Conservation (phyloP, 495 filamentous ascomycete species). For the Bombardia bombarda region DNA sequence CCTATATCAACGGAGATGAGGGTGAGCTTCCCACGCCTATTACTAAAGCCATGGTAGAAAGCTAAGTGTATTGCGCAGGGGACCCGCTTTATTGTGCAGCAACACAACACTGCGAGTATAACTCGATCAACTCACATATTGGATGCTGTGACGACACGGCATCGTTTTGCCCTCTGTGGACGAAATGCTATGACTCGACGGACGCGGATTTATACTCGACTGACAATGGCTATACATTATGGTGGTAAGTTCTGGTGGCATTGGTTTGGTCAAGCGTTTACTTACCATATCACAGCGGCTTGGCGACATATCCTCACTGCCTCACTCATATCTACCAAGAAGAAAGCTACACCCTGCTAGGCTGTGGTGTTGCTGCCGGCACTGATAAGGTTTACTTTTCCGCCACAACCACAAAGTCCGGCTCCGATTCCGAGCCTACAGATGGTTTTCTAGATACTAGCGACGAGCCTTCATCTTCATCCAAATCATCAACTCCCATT, state of each 20-base stretch:
- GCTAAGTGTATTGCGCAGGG: neutral
- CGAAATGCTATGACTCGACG: conserved; percentile 15
- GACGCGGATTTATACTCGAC: conserved; percentile 8
- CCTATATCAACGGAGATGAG: conserved; percentile 11
- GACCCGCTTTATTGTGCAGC: conserved; percentile 15
- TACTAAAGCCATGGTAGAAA: neutral
- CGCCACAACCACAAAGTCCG: conserved; percentile 2
- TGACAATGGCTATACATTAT: conserved; percentile 17
- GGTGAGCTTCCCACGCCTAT: conserved; percentile 4
- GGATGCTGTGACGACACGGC: conserved; percentile 20
- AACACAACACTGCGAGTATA: conserved; percentile 13
- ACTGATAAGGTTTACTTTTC: conserved; percentile 19
- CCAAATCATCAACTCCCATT: conserved; percentile 5
- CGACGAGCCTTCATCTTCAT: neutral
- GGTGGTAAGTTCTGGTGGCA: conserved; percentile 11
- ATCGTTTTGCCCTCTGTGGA: conserved; percentile 11
- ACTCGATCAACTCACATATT: conserved; percentile 13
- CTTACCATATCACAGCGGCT: conserved; percentile 8
- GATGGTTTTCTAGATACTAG: neutral
- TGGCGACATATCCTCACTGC: conserved; percentile 16
- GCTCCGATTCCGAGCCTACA: too few species aligned
- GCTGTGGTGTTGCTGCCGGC: conserved; percentile 22
- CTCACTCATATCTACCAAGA: conserved; percentile 17
- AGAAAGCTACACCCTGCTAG: conserved; percentile 15
- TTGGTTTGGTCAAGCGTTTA: neutral